Base-by-base conservation (phyloP, 306 rosid species). In the Castanospermum australe region DNA sequence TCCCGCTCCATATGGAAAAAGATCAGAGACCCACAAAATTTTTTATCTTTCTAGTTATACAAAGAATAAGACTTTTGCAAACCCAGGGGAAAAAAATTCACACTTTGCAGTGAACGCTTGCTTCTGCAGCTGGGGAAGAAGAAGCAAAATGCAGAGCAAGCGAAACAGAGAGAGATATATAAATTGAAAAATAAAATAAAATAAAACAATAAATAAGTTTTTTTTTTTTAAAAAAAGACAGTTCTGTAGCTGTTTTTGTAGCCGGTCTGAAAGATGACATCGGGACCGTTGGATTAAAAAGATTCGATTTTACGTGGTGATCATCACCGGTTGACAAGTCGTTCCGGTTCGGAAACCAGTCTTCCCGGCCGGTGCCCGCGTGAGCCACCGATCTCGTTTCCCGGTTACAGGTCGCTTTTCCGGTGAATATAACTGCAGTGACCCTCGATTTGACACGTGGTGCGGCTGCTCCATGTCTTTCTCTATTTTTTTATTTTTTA, bases 1-100 rank as follows among this genome's bases (percentile, higher is more conserved):
- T 89, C 93, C 5, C 90, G 84, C 89, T 94, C 97, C 98, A 94
- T 86, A 6, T 21, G 33, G 7, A 14, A 13, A 71, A 61, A 35
- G 41, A 44, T 67, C 38, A 73, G 75, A 72, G 64, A 85, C 69
- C 75, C 83, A 67, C 6, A n/a, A 50, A 13, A 0, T 0, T 15
- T 25, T 56, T 24, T 57, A 9, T 50, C 42, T 61, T 11, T 13
- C 0, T 22, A 28, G 21, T 21, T 38, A 36, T 4, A 41, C 13
- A 78, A 65, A 65, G 67, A 71, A 22, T 12, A 7, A 30, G n/a
- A 44, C 55, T 63, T 71, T 48, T 7, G 13, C 6, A 18, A 72
- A 14, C 69, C 1, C 39, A 52, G 20, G 41, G 42, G 54, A 18
- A 71, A 61, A 7, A 51, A 42, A 4, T 33, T 12, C 63, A 81